Percentiles rank a stretch among this genome's conserved stretches.
Evolutionary conservation across 1,139 yeast genomes (phyloP).

Genomic region (Eremothecium cymbalariae): DNA sequence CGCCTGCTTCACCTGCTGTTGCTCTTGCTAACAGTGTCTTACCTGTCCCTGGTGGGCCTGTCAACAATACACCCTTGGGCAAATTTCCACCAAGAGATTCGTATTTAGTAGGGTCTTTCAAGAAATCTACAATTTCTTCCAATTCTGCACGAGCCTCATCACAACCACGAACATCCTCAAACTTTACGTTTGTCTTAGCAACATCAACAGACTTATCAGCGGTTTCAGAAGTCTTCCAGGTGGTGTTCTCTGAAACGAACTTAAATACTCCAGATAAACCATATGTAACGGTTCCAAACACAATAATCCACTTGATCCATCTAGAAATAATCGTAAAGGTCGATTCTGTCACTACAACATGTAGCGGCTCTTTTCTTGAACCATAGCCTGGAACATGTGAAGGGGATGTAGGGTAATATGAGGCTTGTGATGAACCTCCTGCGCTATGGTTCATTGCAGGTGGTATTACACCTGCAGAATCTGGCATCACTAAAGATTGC

Average conservation of each 20-base stretch:
- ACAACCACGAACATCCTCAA: slow-evolving; percentile 92
- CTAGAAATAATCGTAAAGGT: slow-evolving; percentile 67
- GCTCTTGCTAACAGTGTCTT: slow-evolving; percentile 95
- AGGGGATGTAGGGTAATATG: slow-evolving; percentile 27
- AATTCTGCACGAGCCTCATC: slow-evolving; percentile 97
- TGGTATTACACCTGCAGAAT: slow-evolving; percentile 30
- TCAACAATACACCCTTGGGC: slow-evolving; percentile 91
- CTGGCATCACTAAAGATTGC: slow-evolving; percentile 29
- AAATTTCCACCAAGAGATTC: slow-evolving; percentile 95
- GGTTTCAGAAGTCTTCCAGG: slow-evolving; percentile 68
- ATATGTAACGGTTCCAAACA: slow-evolving; percentile 64
- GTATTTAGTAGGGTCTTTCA: slow-evolving; percentile 91
- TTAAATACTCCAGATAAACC: slow-evolving; percentile 71
- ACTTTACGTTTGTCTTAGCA: slow-evolving; percentile 76
- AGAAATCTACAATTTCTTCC: slow-evolving; percentile 92
- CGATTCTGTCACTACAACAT: slow-evolving; percentile 83
- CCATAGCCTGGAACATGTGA: slow-evolving; percentile 33
- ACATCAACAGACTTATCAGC: slow-evolving; percentile 77
- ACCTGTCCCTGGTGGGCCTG: slow-evolving; percentile 99
- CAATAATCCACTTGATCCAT: slow-evolving; percentile 86
- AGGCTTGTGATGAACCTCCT: slow-evolving; percentile 4
- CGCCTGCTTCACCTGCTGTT: slow-evolving; percentile 99
- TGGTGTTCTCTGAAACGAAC: slow-evolving; percentile 75
- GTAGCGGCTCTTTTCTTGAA: slow-evolving; percentile 59
- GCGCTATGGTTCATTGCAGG: slow-evolving; percentile 16